Percentiles rank a stretch among this genome's conserved stretches.
phyloP scores from a whole-genome alignment of 2,329 filamentous ascomycete genomes.

The Colletotrichum agaves region DNA sequence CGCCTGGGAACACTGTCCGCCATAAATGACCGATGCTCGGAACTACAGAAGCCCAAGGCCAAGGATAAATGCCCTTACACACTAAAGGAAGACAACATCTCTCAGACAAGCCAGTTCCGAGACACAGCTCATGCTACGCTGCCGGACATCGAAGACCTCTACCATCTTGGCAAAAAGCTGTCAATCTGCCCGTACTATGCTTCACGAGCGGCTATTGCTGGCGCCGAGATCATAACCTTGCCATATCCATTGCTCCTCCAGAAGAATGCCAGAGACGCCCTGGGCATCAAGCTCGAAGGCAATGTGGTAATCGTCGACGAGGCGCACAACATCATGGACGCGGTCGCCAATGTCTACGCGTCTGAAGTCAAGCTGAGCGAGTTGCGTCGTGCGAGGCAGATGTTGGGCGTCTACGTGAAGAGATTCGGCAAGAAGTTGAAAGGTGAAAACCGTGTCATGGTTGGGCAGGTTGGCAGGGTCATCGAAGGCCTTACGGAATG shows the following conservation, averaged over 20 bases:
- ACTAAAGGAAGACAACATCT: slow-evolving; percentile 79
- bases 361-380: slow-evolving; percentile 79
- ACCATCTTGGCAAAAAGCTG: slow-evolving; percentile 79
- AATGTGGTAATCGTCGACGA: slow-evolving; percentile 97
- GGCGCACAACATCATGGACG: slow-evolving; percentile 97
- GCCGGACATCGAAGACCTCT: slow-evolving; percentile 93
- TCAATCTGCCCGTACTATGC: slow-evolving; percentile 96
- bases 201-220: slow-evolving; percentile 83
- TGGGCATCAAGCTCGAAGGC: slow-evolving; percentile 85
- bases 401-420: slow-evolving; percentile 84
- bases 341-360: slow-evolving; percentile 87
- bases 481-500: slow-evolving; percentile 81
- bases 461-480: slow-evolving; percentile 86
- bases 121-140: slow-evolving; percentile 86
- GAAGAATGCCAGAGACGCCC: slow-evolving; percentile 84
- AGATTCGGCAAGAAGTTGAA: slow-evolving; percentile 90
- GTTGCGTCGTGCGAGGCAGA: slow-evolving; percentile 75
- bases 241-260: slow-evolving; percentile 93
- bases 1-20: slow-evolving; percentile 77
- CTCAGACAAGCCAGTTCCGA: slow-evolving; percentile 81
- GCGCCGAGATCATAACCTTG: slow-evolving; percentile 89
- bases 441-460: slow-evolving; percentile 89
- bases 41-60: slow-evolving; percentile 81
- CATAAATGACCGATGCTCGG: slow-evolving; percentile 93
- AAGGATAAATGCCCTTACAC: slow-evolving; percentile 79